Percentiles rank a stretch among this genome's conserved stretches.
phyloP scores from a whole-genome alignment of 257 asterid species.

The Gentiana macrophylla region DNA sequence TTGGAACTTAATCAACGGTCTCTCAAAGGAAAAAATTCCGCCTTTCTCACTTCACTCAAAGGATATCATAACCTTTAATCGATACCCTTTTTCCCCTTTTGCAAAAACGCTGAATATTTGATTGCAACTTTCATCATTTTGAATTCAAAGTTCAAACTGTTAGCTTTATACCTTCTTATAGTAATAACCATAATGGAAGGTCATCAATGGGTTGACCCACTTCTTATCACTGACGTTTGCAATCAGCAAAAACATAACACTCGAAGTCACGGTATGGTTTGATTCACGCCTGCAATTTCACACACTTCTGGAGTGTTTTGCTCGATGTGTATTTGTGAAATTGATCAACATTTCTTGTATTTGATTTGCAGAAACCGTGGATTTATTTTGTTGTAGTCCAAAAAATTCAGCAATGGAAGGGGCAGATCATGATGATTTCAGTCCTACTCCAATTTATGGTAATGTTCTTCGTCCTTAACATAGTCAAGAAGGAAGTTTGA shows the following conservation, averaged over 20 bases:
- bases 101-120: constrained; percentile 7
- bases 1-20: constrained; percentile 45
- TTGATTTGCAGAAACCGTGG: constrained; percentile 35
- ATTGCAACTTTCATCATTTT: constrained; percentile 12
- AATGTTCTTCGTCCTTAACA: constrained; percentile 3
- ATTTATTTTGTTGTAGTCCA: constrained; percentile 13
- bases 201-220: constrained; percentile 57
- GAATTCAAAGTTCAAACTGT: constrained; percentile 50
- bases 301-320: background rate
- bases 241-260: constrained; percentile 23
- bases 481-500: no score
- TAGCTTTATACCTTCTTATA: constrained; percentile 16
- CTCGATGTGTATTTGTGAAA: background rate
- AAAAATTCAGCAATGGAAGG: constrained; percentile 31
- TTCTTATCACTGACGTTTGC: constrained; percentile 64
- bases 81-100: constrained; percentile 25
- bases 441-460: constrained; percentile 45
- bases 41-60: constrained; percentile 4
- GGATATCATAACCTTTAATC: constrained; percentile 18
- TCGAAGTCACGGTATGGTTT: constrained; percentile 28
- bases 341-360: constrained; percentile 14
- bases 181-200: constrained; percentile 35
- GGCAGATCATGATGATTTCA: constrained; percentile 26
- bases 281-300: background rate
- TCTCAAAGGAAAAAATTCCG: constrained; percentile 20